Evolutionary conservation across 768 basidiomycete species (phyloP), one percentile per base, ranked within the genome.

Genomic region (Rhizopogon vulgaris): DNA sequence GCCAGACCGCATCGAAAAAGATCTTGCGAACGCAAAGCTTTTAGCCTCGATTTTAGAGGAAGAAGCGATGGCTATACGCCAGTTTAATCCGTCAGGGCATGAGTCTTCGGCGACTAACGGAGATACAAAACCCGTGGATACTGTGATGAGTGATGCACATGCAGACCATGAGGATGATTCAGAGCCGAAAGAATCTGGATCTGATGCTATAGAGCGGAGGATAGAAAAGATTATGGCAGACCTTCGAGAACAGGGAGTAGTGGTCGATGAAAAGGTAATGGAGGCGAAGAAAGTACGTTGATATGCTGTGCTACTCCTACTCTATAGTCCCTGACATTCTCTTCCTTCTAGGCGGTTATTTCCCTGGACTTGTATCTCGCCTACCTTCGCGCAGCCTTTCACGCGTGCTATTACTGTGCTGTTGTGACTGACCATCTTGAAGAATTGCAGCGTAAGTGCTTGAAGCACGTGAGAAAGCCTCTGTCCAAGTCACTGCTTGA

Each of bases 321-420:
- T 24, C 15, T 6, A 24, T n/a, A 15, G 14, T 54, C 48, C 43
- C 34, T 46, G 41, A 46, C 45, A 22, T 46, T 22, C 52, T 61
- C 47, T 56, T 61, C 49, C 30, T 54, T 61, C 36, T 65, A 93
- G 90, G 82, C 83, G 60, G 78, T 82, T 63, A 74, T 94, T 62
- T 80, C 88, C 61, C 79, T 97, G 69, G 96, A 99, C 74, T 74
- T 95, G 69, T 93, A 93, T 71, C 76, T 98, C 69, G 85, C 87
- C 48, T 98, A 96, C 72, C 75, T 99, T 64, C 90, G 96, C 60
- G 79, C 84, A 66, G 94, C 90, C 50, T 94, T 87, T 71, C 80
- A 92, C 79, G 85, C 90, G 64, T 96, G 96, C 81, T 99, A 95
- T 73, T 99, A 99, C 73, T 99, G 96, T 78, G 85, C 87, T 61